phyloP scores from a whole-genome alignment of 306 rosid genomes.

The Sophora flavescens region DNA sequence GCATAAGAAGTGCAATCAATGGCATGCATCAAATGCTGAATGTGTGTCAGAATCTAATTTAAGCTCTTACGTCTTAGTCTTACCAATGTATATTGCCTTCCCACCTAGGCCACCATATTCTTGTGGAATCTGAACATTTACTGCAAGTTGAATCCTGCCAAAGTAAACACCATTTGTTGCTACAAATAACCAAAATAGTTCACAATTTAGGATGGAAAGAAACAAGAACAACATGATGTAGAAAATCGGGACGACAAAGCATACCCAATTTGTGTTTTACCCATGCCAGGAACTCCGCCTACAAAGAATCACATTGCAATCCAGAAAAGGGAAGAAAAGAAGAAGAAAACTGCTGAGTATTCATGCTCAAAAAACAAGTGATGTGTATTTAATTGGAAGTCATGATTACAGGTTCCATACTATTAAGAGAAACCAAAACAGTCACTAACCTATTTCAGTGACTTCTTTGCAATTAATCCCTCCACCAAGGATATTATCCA shows the following conservation, averaged over 20 bases:
- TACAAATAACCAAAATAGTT: constrained; percentile 36
- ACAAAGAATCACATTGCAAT: constrained; percentile 33
- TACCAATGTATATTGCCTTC: constrained; percentile 92
- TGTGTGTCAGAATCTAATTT: constrained; percentile 15
- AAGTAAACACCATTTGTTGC: constrained; percentile 36
- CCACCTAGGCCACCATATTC: constrained; percentile 87
- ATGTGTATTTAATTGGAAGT: constrained; percentile 8
- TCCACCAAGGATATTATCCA: constrained; percentile 88
- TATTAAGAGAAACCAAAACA: constrained; percentile 13
- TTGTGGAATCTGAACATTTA: constrained; percentile 88
- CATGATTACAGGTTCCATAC: background rate
- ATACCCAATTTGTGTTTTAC: constrained; percentile 98
- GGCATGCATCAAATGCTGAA: constrained; percentile 27
- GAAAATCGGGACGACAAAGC: constrained; percentile 37
- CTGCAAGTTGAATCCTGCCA: constrained; percentile 92
- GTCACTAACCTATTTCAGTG: constrained; percentile 84
- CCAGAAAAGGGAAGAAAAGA: constrained; percentile 31
- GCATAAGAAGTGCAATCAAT: constrained; percentile 40
- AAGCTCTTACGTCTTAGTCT: constrained; percentile 43
- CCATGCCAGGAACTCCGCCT: constrained; percentile 98
- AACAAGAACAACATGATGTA: constrained; percentile 3
- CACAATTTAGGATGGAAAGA: background rate
- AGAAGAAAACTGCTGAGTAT: constrained; percentile 16
- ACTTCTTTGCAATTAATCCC: constrained; percentile 90
- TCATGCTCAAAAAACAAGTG: constrained; percentile 10